Conservation (phyloP, 305 asterid genomes). For the Ruellia speciosa region DNA sequence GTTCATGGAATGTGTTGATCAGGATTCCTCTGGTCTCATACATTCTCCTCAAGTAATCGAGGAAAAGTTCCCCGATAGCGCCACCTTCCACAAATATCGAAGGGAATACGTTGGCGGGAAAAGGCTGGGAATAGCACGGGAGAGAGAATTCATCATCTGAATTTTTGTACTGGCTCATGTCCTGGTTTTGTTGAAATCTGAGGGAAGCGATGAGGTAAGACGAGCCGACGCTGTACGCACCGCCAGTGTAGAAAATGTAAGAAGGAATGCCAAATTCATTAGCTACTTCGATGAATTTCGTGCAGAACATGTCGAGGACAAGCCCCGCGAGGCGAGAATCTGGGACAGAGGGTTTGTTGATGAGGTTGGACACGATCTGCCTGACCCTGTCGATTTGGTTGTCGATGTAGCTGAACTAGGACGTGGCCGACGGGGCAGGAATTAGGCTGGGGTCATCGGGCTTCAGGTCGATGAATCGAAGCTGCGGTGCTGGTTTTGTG, state of each 20-base stretch:
- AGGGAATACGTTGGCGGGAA: conserved; percentile 35
- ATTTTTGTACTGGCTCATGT: conserved; percentile 17
- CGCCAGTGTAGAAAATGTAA: conserved; percentile 38
- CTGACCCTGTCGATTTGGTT: conserved; percentile 22
- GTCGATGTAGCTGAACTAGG: conserved; percentile 17
- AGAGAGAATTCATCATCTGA: conserved; percentile 23
- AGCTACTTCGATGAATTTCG: conserved; percentile 33
- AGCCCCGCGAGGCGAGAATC: conserved; percentile 24
- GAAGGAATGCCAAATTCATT: conserved; percentile 34
- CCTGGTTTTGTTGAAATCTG: conserved; percentile 19
- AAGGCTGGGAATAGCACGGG: conserved; percentile 17
- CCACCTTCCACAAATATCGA: conserved; percentile 6
- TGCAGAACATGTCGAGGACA: conserved; percentile 50
- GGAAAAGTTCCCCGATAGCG: conserved; percentile 11
- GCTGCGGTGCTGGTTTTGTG: conserved; percentile 16
- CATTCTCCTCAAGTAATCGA: conserved; percentile 15
- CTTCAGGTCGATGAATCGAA: conserved; percentile 23
- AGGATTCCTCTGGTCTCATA: conserved; percentile 38
- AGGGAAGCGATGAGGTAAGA: conserved; percentile 14
- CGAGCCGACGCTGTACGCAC: conserved; percentile 34
- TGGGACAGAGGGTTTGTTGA: background rate
- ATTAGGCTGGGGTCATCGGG: conserved; percentile 8
- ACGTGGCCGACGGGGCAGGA: background rate
- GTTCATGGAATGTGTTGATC: conserved; percentile 49
- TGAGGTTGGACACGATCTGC: conserved; percentile 16